Conservation (phyloP, 1,139 yeast genomes). For the Candida anutae region DNA sequence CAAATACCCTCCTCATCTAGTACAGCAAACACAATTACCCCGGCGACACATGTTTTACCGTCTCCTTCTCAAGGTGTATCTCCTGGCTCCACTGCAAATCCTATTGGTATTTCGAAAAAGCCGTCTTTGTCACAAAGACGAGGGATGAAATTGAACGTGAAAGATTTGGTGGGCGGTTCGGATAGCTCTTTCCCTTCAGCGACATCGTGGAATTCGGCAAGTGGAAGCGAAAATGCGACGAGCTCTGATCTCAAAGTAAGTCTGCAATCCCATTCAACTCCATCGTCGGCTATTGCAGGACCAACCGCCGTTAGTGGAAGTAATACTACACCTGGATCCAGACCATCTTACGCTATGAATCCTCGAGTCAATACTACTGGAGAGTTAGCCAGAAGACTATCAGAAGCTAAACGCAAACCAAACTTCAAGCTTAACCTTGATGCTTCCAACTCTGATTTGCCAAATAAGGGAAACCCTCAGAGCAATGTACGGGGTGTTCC, state of each 20-base stretch:
- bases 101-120: slow-evolving; percentile 25
- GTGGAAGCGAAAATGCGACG: not conserved
- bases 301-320: not conserved
- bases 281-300: slow-evolving; percentile 1
- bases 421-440: slow-evolving; percentile 31
- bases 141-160: slow-evolving; percentile 45
- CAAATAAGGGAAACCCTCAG: slow-evolving; percentile 4
- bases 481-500: not conserved
- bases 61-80: too few relatives aligned
- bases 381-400: slow-evolving; percentile 28
- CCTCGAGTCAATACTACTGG: slow-evolving; percentile 19
- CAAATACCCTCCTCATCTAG: too few relatives aligned
- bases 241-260: too few relatives aligned
- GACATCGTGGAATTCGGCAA: not conserved
- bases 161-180: slow-evolving; percentile 13
- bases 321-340: slow-evolving; percentile 1
- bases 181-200: not conserved
- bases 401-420: slow-evolving; percentile 32
- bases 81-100: too few relatives aligned
- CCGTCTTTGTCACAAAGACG: slow-evolving; percentile 54
- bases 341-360: slow-evolving; percentile 1
- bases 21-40: too few relatives aligned
- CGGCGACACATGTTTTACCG: too few relatives aligned
- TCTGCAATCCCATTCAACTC: slow-evolving; percentile 1
- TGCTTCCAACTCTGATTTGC: slow-evolving; percentile 9